Percentiles rank a stretch among this genome's conserved stretches.
These are phyloP conservation scores for Penicillium janthinellum DNA, from an alignment of 2,329 filamentous ascomycete species.

Conservation along the genomic window DNA sequence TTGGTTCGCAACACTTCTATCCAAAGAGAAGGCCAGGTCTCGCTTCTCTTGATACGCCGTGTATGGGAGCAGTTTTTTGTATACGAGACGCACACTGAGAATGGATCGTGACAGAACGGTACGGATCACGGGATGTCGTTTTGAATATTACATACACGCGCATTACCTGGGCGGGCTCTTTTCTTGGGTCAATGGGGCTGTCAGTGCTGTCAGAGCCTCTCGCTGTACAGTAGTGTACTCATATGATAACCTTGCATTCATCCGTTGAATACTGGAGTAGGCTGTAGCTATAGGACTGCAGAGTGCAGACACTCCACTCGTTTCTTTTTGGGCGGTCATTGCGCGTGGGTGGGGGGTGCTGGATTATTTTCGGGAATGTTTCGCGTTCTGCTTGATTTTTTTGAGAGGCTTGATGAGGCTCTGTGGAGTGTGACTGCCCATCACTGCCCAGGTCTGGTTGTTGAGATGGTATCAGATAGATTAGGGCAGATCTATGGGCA, in stretches of 20 bases:
- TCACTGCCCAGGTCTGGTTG: neutral
- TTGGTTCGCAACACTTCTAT: constrained; percentile 21
- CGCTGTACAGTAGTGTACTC: too few relatives aligned
- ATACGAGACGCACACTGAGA: constrained; percentile 3
- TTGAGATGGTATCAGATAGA: neutral
- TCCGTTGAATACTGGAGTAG: too few relatives aligned
- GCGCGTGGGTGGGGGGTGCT: neutral
- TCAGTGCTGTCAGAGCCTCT: neutral
- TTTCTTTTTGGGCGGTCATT: constrained; percentile 12
- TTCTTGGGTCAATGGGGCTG: neutral
- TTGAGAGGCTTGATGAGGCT: neutral
- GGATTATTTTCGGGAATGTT: constrained; percentile 20
- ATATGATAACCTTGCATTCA: too few relatives aligned
- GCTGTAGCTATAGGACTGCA: too few relatives aligned
- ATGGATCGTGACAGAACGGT: neutral
- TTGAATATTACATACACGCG: neutral
- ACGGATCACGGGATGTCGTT: neutral
- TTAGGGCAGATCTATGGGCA: neutral
- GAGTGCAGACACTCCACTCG: constrained; percentile 6
- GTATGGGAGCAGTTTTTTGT: constrained; percentile 5
- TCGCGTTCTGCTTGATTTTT: constrained; percentile 9
- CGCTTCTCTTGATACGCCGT: constrained; percentile 22
- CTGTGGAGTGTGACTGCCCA: neutral
- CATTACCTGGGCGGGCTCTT: neutral
- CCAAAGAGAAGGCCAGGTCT: constrained; percentile 25